phyloP scores from a whole-genome alignment of 495 filamentous ascomycete genomes.

The Cercophora sp. region DNA sequence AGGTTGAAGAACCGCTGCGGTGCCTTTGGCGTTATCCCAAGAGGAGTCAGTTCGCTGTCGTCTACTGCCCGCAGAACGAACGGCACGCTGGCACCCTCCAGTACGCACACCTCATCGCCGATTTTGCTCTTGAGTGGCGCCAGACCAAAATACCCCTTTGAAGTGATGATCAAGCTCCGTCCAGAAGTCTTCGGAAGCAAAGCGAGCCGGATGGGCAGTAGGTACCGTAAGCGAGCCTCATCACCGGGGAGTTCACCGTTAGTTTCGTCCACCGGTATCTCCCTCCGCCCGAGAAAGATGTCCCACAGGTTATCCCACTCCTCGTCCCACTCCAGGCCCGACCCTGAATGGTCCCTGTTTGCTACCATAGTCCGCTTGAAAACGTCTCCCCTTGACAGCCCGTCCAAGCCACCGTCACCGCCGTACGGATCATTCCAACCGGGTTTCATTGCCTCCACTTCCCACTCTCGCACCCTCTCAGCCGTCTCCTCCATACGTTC shows the following conservation, averaged over 20 bases:
- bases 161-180: slow-evolving; percentile 1
- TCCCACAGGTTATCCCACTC: neutral
- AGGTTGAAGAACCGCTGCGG: neutral
- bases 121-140: neutral
- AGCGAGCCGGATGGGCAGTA: neutral
- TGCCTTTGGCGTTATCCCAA: neutral
- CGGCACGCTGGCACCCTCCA: neutral
- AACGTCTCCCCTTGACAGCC: neutral
- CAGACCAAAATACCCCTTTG: neutral
- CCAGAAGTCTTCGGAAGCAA: slow-evolving; percentile 1
- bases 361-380: neutral
- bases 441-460: neutral
- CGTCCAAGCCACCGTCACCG: neutral
- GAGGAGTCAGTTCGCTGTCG: neutral
- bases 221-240: neutral
- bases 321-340: neutral
- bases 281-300: neutral
- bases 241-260: neutral
- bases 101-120: neutral
- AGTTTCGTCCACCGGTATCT: neutral
- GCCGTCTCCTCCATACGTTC: neutral
- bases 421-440: slow-evolving; percentile 1
- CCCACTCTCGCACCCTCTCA: slow-evolving; percentile 1
- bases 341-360: neutral
- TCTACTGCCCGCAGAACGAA: slow-evolving; percentile 1